These are phyloP conservation scores for Melastoma malabathricum DNA, from an alignment of 345 rosid species.

Conservation along the genomic window DNA sequence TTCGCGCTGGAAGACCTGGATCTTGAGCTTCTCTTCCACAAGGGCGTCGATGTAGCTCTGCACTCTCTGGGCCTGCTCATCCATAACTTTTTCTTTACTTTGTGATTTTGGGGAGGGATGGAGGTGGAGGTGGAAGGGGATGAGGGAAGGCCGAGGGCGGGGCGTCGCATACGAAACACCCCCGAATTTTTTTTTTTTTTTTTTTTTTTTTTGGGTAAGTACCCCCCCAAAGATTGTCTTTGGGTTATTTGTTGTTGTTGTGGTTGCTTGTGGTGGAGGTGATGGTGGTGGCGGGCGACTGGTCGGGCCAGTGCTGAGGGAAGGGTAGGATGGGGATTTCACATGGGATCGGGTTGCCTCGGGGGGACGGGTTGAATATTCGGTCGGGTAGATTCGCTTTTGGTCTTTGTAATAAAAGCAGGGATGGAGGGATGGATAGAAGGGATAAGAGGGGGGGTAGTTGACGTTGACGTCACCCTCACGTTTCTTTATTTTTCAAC, in stretches of 20 bases:
- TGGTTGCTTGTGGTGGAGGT: neutral
- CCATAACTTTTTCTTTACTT: slow-evolving; percentile 1
- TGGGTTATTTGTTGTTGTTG: too few species aligned
- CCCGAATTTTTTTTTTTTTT: too few species aligned
- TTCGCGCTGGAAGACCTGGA: slow-evolving; percentile 32
- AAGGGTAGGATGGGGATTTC: too few species aligned
- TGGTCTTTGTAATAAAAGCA: neutral
- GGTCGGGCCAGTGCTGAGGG: too few species aligned
- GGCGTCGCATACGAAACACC: slow-evolving; percentile 12
- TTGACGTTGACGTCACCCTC: too few species aligned
- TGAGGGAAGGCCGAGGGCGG: slow-evolving; percentile 5
- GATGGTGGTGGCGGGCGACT: too few species aligned
- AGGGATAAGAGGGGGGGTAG: neutral
- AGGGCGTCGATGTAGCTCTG: slow-evolving; percentile 20
- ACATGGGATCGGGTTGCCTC: too few species aligned
- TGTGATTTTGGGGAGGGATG: neutral
- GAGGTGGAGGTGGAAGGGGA: neutral
- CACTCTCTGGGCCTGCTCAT: slow-evolving; percentile 7
- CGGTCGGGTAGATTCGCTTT: neutral
- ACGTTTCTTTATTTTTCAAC: too few species aligned
- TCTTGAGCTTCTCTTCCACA: slow-evolving; percentile 31
- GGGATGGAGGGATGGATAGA: neutral
- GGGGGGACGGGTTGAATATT: too few species aligned
- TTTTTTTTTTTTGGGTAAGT: too few species aligned
- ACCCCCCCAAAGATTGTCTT: neutral